phyloP scores from a whole-genome alignment of 352 stramenopile genomes.

The Phytophthora meadii region DNA sequence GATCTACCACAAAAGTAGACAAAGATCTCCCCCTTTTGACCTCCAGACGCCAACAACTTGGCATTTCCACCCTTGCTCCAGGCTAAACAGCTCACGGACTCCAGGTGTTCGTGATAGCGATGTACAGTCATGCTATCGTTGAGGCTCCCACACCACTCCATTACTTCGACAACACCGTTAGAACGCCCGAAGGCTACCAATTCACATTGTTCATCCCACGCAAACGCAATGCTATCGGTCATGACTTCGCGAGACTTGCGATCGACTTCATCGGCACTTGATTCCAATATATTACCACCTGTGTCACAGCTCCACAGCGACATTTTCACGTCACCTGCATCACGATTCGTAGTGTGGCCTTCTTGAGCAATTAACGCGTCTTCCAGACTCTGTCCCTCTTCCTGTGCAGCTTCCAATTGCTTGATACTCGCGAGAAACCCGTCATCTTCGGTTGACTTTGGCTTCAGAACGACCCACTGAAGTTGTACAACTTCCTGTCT shows the following conservation, averaged over 20 bases:
- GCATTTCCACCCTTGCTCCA: constrained; percentile 36
- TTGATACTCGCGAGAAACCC: constrained; percentile 55
- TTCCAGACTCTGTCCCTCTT: constrained; percentile 52
- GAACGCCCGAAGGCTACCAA: constrained; percentile 46
- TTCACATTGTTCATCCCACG: constrained; percentile 33
- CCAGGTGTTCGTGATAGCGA: constrained; percentile 64
- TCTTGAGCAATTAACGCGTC: constrained; percentile 52
- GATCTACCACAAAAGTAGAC: constrained; percentile 42
- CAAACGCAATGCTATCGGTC: constrained; percentile 31
- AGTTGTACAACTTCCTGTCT: constrained; percentile 47
- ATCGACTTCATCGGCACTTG: constrained; percentile 39
- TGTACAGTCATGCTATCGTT: constrained; percentile 2
- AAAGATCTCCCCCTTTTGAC: constrained; percentile 59
- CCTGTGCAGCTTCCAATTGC: constrained; percentile 61
- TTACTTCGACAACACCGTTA: constrained; percentile 59
- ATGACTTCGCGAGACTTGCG: constrained; percentile 34
- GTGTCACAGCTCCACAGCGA: constrained; percentile 62
- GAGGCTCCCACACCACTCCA: constrained; percentile 1
- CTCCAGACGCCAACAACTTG: constrained; percentile 52
- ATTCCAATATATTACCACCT: constrained; percentile 43
- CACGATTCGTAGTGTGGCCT: constrained; percentile 5
- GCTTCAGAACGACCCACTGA: constrained; percentile 45
- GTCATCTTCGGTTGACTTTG: constrained; percentile 2
- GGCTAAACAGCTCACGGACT: constrained; percentile 45
- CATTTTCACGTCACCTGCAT: constrained; percentile 35